Percentiles rank a stretch among this genome's conserved stretches.
These are phyloP conservation scores for Alternaria sp. DNA, from an alignment of 2,329 filamentous ascomycete genomes.

Conservation along the genomic window DNA sequence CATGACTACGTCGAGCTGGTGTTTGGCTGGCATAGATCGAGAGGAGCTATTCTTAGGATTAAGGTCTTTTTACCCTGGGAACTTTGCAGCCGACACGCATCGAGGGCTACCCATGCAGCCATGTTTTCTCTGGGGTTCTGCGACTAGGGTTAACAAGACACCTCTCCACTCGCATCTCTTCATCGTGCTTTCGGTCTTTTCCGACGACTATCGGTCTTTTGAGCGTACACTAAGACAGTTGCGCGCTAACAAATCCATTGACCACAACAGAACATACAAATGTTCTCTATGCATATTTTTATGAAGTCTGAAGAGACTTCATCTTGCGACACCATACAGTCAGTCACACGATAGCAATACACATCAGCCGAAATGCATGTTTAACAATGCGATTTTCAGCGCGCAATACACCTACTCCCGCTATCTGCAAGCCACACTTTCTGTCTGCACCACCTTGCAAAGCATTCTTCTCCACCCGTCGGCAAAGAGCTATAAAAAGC, in stretches of 20 bases:
- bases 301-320: conserved; percentile 13
- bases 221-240: neutral
- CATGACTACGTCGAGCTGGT: conserved; percentile 28
- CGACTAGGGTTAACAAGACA: conserved; percentile 16
- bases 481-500: conserved; percentile 34
- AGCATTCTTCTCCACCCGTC: conserved; percentile 16
- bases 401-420: conserved; percentile 18
- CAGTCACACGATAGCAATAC: conserved; percentile 6
- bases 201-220: neutral
- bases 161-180: neutral
- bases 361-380: conserved; percentile 19
- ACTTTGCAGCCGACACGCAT: conserved; percentile 15
- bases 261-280: neutral
- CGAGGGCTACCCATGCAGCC: conserved; percentile 6
- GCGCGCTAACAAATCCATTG: neutral
- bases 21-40: conserved; percentile 22
- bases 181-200: conserved; percentile 4
- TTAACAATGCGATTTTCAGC: conserved; percentile 5
- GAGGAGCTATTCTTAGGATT: conserved; percentile 45
- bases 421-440: conserved; percentile 36
- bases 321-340: conserved; percentile 1
- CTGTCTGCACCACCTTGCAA: conserved; percentile 23
- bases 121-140: conserved; percentile 10
- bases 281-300: conserved; percentile 2
- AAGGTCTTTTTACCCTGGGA: conserved; percentile 41